phyloP scores from a whole-genome alignment of 169 alveolate genomes.

The Eimeria maxima region DNA sequence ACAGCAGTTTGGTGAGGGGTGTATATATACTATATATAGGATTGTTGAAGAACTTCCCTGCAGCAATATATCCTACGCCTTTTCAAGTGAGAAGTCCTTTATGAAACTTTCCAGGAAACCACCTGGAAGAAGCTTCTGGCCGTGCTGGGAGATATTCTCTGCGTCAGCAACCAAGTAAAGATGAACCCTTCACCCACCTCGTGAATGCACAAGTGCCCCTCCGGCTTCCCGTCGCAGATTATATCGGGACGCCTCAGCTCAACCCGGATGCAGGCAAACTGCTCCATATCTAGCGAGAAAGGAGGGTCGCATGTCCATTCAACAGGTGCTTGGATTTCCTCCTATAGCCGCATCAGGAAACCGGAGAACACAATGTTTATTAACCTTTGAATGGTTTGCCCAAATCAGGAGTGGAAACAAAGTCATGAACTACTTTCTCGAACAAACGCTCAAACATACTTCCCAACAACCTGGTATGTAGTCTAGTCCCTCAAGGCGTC shows the following conservation, averaged over 20 bases:
- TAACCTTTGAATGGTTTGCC: background rate
- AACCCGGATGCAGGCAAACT: constrained; percentile 14
- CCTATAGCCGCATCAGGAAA: background rate
- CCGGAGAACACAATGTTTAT: background rate
- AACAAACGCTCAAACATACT: background rate
- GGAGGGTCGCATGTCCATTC: constrained; percentile 48
- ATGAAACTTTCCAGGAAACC: background rate
- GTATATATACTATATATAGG: background rate
- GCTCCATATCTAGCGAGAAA: constrained; percentile 21
- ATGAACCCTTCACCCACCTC: background rate
- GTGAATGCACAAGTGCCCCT: constrained; percentile 26
- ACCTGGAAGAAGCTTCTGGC: background rate
- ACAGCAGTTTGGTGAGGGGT: background rate
- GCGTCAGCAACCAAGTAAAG: background rate
- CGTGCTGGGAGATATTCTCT: background rate
- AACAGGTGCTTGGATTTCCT: constrained; percentile 11
- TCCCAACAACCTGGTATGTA: constrained; percentile 69
- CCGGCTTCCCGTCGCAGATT: constrained; percentile 35
- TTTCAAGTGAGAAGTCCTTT: background rate
- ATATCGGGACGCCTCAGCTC: constrained; percentile 5
- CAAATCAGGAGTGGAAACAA: background rate
- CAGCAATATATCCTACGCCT: too few species aligned
- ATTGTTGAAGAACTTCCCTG: too few species aligned
- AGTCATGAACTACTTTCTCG: background rate
- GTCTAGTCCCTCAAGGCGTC: constrained; percentile 54